A percentile compares a stretch with the other conserved stretches of the same genome.
Evolutionary conservation across 495 filamentous ascomycete genomes (phyloP).

Genomic region (Viridothelium virens): DNA sequence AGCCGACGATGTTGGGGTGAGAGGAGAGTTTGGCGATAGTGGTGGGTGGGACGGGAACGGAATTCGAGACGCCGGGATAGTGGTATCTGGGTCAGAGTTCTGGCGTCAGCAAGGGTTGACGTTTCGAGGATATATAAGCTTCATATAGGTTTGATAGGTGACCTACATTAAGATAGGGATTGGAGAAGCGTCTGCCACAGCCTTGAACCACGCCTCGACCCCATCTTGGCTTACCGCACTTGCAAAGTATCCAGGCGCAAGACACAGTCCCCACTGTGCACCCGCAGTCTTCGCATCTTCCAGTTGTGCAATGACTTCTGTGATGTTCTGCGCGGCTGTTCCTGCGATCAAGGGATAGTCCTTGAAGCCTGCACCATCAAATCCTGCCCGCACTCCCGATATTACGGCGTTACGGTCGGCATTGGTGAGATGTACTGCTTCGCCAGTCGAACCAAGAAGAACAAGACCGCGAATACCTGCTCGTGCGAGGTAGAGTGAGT

Average conservation of each 20-base stretch:
- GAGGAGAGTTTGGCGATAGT: conserved; percentile 48
- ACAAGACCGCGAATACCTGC: conserved; percentile 57
- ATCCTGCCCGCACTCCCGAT: conserved; percentile 43
- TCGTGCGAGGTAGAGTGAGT: conserved; percentile 56
- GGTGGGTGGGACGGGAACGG: conserved; percentile 46
- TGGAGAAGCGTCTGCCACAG: conserved; percentile 24
- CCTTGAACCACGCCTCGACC: conserved; percentile 27
- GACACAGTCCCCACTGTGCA: conserved; percentile 49
- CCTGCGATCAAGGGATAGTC: conserved; percentile 63
- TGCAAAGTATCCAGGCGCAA: conserved; percentile 31
- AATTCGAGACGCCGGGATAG: conserved; percentile 59
- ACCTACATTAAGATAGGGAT: conserved; percentile 31
- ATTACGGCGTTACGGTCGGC: conserved; percentile 52
- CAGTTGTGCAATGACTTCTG: conserved; percentile 54
- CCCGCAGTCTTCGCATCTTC: conserved; percentile 51
- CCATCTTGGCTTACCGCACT: conserved; percentile 23
- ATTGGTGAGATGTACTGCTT: conserved; percentile 58
- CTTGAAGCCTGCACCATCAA: conserved; percentile 49
- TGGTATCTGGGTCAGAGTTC: conserved; percentile 44
- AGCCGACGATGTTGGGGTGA: conserved; percentile 56
- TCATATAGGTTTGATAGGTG: background rate
- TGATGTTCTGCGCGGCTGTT: conserved; percentile 54
- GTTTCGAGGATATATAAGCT: background rate
- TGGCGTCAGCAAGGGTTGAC: background rate
- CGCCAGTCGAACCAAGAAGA: conserved; percentile 60